phyloP scores from a whole-genome alignment of 1,139 yeast species.

The Geotrichum bryndzae region DNA sequence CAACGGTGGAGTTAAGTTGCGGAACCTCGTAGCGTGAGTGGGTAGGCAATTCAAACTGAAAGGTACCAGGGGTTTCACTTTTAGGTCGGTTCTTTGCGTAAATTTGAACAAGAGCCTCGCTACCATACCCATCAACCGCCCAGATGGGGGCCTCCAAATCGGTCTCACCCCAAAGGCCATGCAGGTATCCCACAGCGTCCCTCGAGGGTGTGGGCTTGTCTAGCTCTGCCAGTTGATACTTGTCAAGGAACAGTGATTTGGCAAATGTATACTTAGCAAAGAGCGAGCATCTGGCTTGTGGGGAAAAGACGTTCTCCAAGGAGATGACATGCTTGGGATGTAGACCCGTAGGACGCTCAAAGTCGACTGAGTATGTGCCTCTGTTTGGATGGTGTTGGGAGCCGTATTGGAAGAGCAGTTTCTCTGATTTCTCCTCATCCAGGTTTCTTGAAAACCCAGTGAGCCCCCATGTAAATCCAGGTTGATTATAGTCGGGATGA shows the following conservation, averaged over 20 bases:
- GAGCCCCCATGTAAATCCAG: conserved; percentile 24
- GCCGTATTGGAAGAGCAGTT: conserved; percentile 23
- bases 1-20: conserved; percentile 22
- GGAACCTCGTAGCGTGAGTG: conserved; percentile 49
- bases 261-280: conserved; percentile 39
- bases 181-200: conserved; percentile 33
- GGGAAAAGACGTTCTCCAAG: conserved; percentile 20
- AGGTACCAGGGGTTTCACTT: conserved; percentile 17
- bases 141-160: conserved; percentile 47
- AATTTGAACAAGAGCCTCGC: conserved; percentile 39
- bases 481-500: conserved; percentile 19
- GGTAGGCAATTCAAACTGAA: conserved; percentile 38
- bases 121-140: conserved; percentile 44
- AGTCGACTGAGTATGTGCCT: conserved; percentile 23
- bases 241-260: conserved; percentile 36
- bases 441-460: conserved; percentile 27
- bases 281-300: conserved; percentile 36
- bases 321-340: conserved; percentile 38
- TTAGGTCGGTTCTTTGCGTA: conserved; percentile 24
- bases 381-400: conserved; percentile 29
- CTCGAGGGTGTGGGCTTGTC: conserved; percentile 27
- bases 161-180: conserved; percentile 42
- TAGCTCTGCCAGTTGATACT: conserved; percentile 38
- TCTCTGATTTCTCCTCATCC: conserved; percentile 21
- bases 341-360: conserved; percentile 41